Evolutionary conservation across 2,329 filamentous ascomycete species (phyloP).

Genomic region (Talaromyces sp.): DNA sequence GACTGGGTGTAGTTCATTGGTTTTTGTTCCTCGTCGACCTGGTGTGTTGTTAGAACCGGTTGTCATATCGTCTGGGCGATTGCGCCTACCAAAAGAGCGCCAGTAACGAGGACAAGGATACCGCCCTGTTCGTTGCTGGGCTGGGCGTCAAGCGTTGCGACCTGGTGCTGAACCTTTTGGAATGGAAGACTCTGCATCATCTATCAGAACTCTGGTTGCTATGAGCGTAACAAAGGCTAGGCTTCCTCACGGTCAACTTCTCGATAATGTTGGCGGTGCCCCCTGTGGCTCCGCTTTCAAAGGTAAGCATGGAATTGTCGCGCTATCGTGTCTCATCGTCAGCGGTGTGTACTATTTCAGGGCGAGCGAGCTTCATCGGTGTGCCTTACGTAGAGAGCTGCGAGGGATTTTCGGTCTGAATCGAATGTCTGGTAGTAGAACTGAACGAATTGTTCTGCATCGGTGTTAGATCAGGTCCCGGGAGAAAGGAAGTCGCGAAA

Average conservation of each 20-base stretch:
- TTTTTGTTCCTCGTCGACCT: conserved; percentile 81
- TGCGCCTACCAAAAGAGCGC: conserved; percentile 68
- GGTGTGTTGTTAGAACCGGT: conserved; percentile 1
- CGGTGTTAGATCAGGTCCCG: not conserved
- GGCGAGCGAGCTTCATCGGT: not conserved
- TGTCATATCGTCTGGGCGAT: not conserved
- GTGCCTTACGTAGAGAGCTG: conserved; percentile 71
- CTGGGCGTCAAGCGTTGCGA: conserved; percentile 77
- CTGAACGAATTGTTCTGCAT: conserved; percentile 74
- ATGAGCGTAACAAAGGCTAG: not conserved
- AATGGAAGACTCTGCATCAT: conserved; percentile 66
- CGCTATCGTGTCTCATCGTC: conserved; percentile 50
- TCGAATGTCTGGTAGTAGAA: conserved; percentile 94
- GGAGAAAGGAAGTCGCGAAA: conserved; percentile 3
- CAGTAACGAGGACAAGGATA: conserved; percentile 84
- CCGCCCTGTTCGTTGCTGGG: conserved; percentile 63
- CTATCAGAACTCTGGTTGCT: not conserved
- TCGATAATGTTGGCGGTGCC: conserved; percentile 66
- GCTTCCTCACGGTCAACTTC: conserved; percentile 68
- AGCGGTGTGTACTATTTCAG: not conserved
- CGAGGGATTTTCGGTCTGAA: conserved; percentile 59
- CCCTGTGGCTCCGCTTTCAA: conserved; percentile 66
- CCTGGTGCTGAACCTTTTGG: conserved; percentile 72
- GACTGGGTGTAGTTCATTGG: conserved; percentile 88
- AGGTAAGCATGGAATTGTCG: conserved; percentile 86